A percentile compares a stretch with the other conserved stretches of the same genome.
Conservation (phyloP, 352 stramenopile genomes). For the Phytophthora macrochlamydospora region DNA sequence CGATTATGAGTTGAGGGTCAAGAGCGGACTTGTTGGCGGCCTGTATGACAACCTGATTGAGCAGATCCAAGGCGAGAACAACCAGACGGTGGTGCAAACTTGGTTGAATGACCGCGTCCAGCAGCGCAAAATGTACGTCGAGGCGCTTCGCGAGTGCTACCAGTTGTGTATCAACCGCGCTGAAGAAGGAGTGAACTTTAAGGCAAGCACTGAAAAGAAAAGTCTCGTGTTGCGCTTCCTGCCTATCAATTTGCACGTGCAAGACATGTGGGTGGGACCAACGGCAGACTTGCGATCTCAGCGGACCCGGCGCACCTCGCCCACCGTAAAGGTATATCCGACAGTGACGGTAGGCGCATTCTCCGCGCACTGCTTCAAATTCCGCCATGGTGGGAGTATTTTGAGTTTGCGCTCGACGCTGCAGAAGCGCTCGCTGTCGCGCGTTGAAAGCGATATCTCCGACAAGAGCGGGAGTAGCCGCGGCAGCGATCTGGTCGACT, state of each 20-base stretch:
- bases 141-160: constrained; percentile 70
- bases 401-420: constrained; percentile 63
- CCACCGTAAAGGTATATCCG: constrained; percentile 64
- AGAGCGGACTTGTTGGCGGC: constrained; percentile 59
- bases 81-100: constrained; percentile 66
- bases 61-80: constrained; percentile 84
- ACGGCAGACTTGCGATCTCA: constrained; percentile 72
- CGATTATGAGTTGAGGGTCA: constrained; percentile 69
- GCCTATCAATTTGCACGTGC: constrained; percentile 83
- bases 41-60: constrained; percentile 88
- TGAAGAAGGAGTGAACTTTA: constrained; percentile 78
- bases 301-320: constrained; percentile 61
- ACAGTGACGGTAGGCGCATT: constrained; percentile 83
- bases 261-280: constrained; percentile 86
- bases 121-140: constrained; percentile 71
- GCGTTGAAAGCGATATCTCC: constrained; percentile 49
- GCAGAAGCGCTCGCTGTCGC: constrained; percentile 61
- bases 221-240: constrained; percentile 74
- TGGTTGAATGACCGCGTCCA: constrained; percentile 80
- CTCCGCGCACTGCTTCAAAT: constrained; percentile 83
- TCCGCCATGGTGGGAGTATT: constrained; percentile 77
- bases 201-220: constrained; percentile 86
- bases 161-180: constrained; percentile 70
- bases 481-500: constrained; percentile 43
- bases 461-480: constrained; percentile 30